Base-by-base conservation (phyloP, 352 stramenopile species). In the Pythium pyrilobum region DNA sequence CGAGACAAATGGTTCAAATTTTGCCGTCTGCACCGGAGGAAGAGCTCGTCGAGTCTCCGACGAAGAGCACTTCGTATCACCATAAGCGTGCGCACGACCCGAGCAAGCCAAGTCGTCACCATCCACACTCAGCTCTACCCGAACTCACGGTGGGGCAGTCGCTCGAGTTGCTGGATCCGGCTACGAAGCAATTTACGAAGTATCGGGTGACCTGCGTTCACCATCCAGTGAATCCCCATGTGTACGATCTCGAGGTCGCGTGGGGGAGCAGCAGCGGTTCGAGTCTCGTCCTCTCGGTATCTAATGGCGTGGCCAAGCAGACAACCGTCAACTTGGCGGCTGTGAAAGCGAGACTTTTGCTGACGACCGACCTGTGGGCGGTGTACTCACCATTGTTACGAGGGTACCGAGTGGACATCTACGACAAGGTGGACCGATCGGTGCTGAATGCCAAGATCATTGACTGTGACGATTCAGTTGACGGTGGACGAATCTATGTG, bases 361-460 rank as follows among this genome's bases (percentile, higher is more conserved):
- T 67, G 5, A 31, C n/a, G 4, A 3, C 21, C 3, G 32, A 50
- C 12, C 16, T 53, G 2, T 63, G 55, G 60, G 6, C 40, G 6
- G 4, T 15, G 2, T 56, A 28, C n/a, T 3, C 40, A 6, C 37
- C 31, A 12, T 32, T 56, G 2, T 10, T 67, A 0, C 25, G n/a
- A 20, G 52, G 53, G 3, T 46, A 56, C 11, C 52, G 60, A 7
- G 60, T 63, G 2, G 60, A 67, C 23, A 49, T 67, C 9, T 67
- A 67, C 28, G 47, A 67, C 15, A 67, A 67, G 18, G 13, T 28
- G 4, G 48, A 62, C 24, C 52, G 53, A 15, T 50, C 47, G 5
- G 60, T 67, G 5, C 40, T 63, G 18, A 51, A 10, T 13, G 60
- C 53, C 9, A 67, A 62, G 21, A 48, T 67, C 10, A 32, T 63